A percentile compares a stretch with the other conserved stretches of the same genome.
phyloP scores from a whole-genome alignment of 2,329 filamentous ascomycete genomes.

The Onygenales sp. region DNA sequence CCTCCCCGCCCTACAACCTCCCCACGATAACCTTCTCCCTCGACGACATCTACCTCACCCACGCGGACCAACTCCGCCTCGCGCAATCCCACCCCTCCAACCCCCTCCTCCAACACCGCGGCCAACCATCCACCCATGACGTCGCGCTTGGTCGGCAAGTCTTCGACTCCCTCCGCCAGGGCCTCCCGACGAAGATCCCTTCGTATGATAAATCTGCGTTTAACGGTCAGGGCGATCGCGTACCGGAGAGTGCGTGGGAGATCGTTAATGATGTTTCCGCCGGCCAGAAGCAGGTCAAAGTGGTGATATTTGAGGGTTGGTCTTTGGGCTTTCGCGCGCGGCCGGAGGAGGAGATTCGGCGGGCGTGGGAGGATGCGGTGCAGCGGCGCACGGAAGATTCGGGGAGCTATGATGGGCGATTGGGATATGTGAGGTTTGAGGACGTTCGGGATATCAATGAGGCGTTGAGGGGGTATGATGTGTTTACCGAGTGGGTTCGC shows the following conservation, averaged over 20 bases:
- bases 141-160: slow-evolving; percentile 53
- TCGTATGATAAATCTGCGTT: slow-evolving; percentile 77
- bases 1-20: slow-evolving; percentile 47
- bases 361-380: slow-evolving; percentile 44
- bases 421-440: slow-evolving; percentile 46
- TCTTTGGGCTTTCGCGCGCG: slow-evolving; percentile 73
- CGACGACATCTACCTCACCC: slow-evolving; percentile 81
- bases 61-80: slow-evolving; percentile 56
- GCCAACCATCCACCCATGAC: slow-evolving; percentile 79
- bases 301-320: slow-evolving; percentile 85
- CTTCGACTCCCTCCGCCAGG: slow-evolving; percentile 49
- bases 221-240: slow-evolving; percentile 65
- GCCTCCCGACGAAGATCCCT: slow-evolving; percentile 53
- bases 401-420: slow-evolving; percentile 37
- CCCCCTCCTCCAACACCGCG: slow-evolving; percentile 67
- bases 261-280: slow-evolving; percentile 31
- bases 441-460: slow-evolving; percentile 52
- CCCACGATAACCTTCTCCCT: slow-evolving; percentile 67
- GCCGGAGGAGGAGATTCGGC: slow-evolving; percentile 43
- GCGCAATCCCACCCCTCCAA: slow-evolving; percentile 59
- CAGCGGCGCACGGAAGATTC: slow-evolving; percentile 33
- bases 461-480: slow-evolving; percentile 48
- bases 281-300: slow-evolving; percentile 34
- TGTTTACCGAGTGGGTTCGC: slow-evolving; percentile 43
- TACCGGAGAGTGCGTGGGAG: slow-evolving; percentile 53